Evolutionary conservation across 176 grass and related monocot genomes (phyloP).

Genomic region (Juncus effusus): DNA sequence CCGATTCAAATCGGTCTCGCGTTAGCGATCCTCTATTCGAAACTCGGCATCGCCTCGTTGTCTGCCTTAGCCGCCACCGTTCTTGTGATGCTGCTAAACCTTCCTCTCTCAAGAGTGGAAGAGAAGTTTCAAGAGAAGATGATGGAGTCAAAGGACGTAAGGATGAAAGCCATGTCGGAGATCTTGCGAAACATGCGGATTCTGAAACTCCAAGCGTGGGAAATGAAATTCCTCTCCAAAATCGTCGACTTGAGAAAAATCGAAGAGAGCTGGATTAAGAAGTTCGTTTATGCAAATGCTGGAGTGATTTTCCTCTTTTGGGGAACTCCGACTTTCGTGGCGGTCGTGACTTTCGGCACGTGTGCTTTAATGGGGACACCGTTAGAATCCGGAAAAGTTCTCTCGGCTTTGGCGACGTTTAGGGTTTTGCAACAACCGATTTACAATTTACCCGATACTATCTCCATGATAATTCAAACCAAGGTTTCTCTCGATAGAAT

Average conservation of each 20-base stretch:
- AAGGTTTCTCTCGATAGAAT: slow-evolving; percentile 48
- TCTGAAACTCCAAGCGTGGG: slow-evolving; percentile 83
- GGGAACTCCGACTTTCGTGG: slow-evolving; percentile 60
- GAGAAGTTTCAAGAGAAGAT: slow-evolving; percentile 63
- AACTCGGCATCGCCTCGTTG: slow-evolving; percentile 41
- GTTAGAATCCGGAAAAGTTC: slow-evolving; percentile 40
- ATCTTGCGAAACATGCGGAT: slow-evolving; percentile 84
- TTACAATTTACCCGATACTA: slow-evolving; percentile 30
- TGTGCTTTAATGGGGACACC: slow-evolving; percentile 42
- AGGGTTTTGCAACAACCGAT: slow-evolving; percentile 36
- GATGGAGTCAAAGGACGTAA: slow-evolving; percentile 71
- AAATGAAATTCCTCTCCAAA: slow-evolving; percentile 87
- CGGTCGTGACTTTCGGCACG: slow-evolving; percentile 58
- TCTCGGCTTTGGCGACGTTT: slow-evolving; percentile 35
- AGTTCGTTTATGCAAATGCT: slow-evolving; percentile 42
- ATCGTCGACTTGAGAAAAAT: slow-evolving; percentile 60
- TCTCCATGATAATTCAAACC: slow-evolving; percentile 33
- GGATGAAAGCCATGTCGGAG: slow-evolving; percentile 80
- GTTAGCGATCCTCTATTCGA: slow-evolving; percentile 65
- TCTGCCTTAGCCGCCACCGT: slow-evolving; percentile 47
- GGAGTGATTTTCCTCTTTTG: slow-evolving; percentile 44
- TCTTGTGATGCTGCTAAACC: slow-evolving; percentile 65
- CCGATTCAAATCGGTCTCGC: slow-evolving; percentile 63
- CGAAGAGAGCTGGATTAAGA: slow-evolving; percentile 62
- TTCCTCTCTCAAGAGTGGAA: slow-evolving; percentile 52